Percentiles rank a stretch among this genome's conserved stretches.
phyloP scores from a whole-genome alignment of 306 rosid genomes.

The Myrica gale region DNA sequence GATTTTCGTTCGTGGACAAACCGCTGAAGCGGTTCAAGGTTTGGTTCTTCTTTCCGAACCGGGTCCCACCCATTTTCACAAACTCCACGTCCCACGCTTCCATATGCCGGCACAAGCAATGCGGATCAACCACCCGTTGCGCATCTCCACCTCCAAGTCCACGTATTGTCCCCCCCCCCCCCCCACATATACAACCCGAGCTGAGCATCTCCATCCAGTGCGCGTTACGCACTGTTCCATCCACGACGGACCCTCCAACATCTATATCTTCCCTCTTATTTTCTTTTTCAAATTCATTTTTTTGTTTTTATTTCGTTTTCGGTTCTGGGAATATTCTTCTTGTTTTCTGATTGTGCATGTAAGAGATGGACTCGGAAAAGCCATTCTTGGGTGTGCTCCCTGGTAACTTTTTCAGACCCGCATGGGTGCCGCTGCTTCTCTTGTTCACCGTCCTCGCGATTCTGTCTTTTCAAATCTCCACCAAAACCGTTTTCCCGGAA shows the following conservation, averaged over 20 bases:
- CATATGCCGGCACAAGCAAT: background rate
- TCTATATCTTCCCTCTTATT: background rate
- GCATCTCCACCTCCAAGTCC: conserved; percentile 12
- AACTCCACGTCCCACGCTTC: background rate
- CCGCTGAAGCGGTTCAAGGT: conserved; percentile 19
- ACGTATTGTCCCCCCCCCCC: background rate
- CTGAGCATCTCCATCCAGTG: background rate
- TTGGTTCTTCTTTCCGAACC: conserved; percentile 14
- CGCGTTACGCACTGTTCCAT: conserved; percentile 24
- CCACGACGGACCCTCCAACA: background rate
- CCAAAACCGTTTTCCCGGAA: conserved; percentile 33
- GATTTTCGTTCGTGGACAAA: background rate
- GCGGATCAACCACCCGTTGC: background rate
- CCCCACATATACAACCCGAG: no score
- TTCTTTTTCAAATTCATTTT: no score
- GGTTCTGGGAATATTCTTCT: background rate
- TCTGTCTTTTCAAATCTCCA: conserved; percentile 50
- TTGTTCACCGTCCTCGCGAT: conserved; percentile 48
- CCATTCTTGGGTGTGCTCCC: conserved; percentile 9
- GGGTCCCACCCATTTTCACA: conserved; percentile 14
- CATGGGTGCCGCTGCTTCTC: conserved; percentile 47
- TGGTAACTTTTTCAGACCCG: conserved; percentile 29
- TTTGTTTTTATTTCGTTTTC: background rate
- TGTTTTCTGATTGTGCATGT: conserved; percentile 5
- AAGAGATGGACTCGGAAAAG: conserved; percentile 55